A percentile compares a stretch with the other conserved stretches of the same genome.
These are phyloP conservation scores for Candida quercuum DNA, from an alignment of 805 yeast genomes.

Conservation along the genomic window DNA sequence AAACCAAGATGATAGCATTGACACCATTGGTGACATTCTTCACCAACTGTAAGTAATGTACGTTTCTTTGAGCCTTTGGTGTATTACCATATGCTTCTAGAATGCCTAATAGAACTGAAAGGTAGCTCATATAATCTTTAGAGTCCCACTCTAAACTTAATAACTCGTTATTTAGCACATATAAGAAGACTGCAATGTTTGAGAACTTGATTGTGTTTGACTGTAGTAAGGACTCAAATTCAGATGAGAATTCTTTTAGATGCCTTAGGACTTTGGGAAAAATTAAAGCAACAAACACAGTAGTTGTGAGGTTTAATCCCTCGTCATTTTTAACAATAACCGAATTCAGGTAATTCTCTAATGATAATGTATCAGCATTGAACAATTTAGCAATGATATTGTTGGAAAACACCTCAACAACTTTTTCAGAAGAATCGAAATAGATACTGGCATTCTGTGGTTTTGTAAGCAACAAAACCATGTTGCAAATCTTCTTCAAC, in stretches of 20 bases:
- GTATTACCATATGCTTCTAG: slow-evolving; percentile 17
- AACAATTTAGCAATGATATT: slow-evolving; percentile 30
- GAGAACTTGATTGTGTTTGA: slow-evolving; percentile 16
- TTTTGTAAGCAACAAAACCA: slow-evolving; percentile 25
- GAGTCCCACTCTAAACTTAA: slow-evolving; percentile 22
- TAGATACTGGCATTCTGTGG: slow-evolving; percentile 28
- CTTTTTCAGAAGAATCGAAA: slow-evolving; percentile 24
- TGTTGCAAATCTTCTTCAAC: slow-evolving; percentile 21
- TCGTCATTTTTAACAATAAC: slow-evolving; percentile 13
- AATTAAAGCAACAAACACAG: slow-evolving; percentile 19
- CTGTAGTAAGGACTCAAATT: slow-evolving; percentile 15
- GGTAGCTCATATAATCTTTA: slow-evolving; percentile 21
- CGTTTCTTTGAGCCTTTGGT: slow-evolving; percentile 12
- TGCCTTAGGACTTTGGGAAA: slow-evolving; percentile 26
- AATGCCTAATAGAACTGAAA: slow-evolving; percentile 17
- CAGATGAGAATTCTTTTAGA: slow-evolving; percentile 24
- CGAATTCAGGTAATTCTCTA: slow-evolving; percentile 16
- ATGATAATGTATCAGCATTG: slow-evolving; percentile 14
- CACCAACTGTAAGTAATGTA: slow-evolving; percentile 12
- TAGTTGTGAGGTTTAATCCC: slow-evolving; percentile 9
- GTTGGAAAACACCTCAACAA: slow-evolving; percentile 30
- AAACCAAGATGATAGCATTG: slow-evolving; percentile 14
- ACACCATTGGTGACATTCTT: slow-evolving; percentile 13
- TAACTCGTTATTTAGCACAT: slow-evolving; percentile 15
- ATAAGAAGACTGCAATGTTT: slow-evolving; percentile 17